A percentile compares a stretch with the other conserved stretches of the same genome.
Conservation (phyloP, 2,329 filamentous ascomycete genomes). For the Drechslerella dactyloides region DNA sequence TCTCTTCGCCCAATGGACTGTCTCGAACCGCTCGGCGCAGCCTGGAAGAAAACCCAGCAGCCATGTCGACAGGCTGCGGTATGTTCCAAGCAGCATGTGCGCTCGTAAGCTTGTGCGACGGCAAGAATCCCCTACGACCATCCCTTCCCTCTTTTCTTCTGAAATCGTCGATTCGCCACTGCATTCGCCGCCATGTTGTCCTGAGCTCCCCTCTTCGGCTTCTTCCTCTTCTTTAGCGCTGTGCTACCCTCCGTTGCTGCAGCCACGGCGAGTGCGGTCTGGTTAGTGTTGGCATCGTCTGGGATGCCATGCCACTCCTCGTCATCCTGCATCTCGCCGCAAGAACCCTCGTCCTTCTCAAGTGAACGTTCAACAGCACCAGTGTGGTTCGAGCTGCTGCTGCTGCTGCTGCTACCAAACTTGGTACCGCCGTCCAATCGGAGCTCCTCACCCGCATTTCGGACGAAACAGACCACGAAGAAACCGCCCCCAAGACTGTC, state of each 20-base stretch:
- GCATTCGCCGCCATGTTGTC: not conserved
- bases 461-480: slow-evolving; percentile 45
- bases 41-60: no score
- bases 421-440: slow-evolving; percentile 4
- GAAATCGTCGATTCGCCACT: slow-evolving; percentile 24
- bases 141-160: slow-evolving; percentile 30
- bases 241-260: slow-evolving; percentile 3
- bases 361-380: not conserved
- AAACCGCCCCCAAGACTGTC: slow-evolving; percentile 43
- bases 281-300: slow-evolving; percentile 7
- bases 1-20: no score
- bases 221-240: slow-evolving; percentile 7
- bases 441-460: not conserved
- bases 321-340: not conserved
- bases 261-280: not conserved
- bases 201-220: slow-evolving; percentile 2
- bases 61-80: not conserved
- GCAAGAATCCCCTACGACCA: slow-evolving; percentile 12
- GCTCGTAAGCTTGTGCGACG: not conserved
- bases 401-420: no score
- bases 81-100: not conserved
- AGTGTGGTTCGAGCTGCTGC: no score
- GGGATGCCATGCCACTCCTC: slow-evolving; percentile 32
- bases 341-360: not conserved
- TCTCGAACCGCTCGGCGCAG: no score